phyloP scores from a whole-genome alignment of 352 stramenopile species.

The Phytophthora pini region DNA sequence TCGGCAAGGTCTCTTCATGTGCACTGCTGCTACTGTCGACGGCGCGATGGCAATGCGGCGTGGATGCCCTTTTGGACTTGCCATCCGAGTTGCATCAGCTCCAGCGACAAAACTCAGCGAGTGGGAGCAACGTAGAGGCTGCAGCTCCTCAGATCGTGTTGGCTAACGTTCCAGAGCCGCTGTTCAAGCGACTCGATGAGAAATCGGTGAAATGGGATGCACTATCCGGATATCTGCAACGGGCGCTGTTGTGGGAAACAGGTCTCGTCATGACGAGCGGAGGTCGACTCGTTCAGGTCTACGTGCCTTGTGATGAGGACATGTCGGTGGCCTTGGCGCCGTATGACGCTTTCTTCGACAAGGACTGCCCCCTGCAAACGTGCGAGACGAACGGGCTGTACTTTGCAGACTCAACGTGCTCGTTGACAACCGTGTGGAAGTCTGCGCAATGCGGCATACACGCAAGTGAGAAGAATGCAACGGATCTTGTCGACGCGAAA shows the following conservation, averaged over 20 bases:
- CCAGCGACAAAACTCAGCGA: conserved; percentile 7
- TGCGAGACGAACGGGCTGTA: conserved; percentile 41
- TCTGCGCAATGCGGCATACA: conserved; percentile 42
- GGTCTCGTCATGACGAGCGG: conserved; percentile 49
- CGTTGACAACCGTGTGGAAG: conserved; percentile 17
- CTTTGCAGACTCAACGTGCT: conserved; percentile 47
- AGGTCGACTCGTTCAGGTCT: conserved; percentile 50
- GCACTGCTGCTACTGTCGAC: conserved; percentile 15
- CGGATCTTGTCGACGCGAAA: conserved; percentile 13
- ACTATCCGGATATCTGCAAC: conserved; percentile 54
- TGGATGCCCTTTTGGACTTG: conserved; percentile 30
- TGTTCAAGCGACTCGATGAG: conserved; percentile 34
- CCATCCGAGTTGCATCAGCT: conserved; percentile 31
- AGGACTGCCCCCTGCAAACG: conserved; percentile 30
- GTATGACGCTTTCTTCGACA: conserved; percentile 41
- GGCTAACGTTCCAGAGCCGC: conserved; percentile 27
- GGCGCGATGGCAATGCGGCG: conserved; percentile 3
- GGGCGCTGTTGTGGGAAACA: conserved; percentile 61
- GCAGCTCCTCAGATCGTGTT: conserved; percentile 22
- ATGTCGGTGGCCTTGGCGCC: conserved; percentile 56
- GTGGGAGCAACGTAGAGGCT: background rate
- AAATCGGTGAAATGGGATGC: conserved; percentile 33
- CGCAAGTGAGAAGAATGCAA: conserved; percentile 33
- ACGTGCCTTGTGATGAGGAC: conserved; percentile 51
- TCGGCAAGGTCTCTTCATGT: conserved; percentile 4